Base-by-base conservation (phyloP, 805 yeast species). In the Cyberlindnera galapagoensis region DNA sequence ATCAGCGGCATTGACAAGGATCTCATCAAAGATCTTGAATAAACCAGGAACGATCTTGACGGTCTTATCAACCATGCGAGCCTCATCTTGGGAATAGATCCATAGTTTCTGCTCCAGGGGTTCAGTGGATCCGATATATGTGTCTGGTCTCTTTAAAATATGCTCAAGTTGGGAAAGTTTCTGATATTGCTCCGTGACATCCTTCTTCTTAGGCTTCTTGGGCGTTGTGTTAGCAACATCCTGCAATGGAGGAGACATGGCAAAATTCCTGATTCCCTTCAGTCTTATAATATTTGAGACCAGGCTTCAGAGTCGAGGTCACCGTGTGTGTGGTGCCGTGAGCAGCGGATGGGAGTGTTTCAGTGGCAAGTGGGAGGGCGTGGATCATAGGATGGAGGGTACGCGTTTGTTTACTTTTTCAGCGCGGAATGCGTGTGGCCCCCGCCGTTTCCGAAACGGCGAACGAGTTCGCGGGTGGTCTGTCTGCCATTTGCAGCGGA, bases 1-100 rank as follows among this genome's bases (percentile, higher is more conserved):
- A 60, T 92, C 99, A 10, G 99, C 99, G 6, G 99, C 97, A 57
- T 92, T 92, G 33, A 92, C 99, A 40, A 92, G 65, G 37, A 92
- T 88, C 62, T 92, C 99, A 58, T 92, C 99, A 55, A 92, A 92
- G 35, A 92, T 90, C 61, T 92, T 92, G 62, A 86, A 90, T 40
- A 92, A 62, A 30, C 97, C 99, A 3, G 99, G 99, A 9, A 92
- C 97, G 43, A 88, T 82, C 27, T 67, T 73, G 18, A 92, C 95
- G 1, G 52, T 54, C 40, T 63, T 71, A 41, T 67, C 72, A 11
- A 54, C 69, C 83, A 82, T 76, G 9, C 72, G 62, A 29, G 73
- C 69, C 1, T 70, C 62, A 27, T 71, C 80, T 27, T 73, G 76
- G 54, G 87, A 84, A 49, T 69, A 79, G 23, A 86, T 71, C 98